Percentiles rank a stretch among this genome's conserved stretches.
Conservation (phyloP, 1,139 yeast genomes). For the Magnusiomyces magnusii region DNA sequence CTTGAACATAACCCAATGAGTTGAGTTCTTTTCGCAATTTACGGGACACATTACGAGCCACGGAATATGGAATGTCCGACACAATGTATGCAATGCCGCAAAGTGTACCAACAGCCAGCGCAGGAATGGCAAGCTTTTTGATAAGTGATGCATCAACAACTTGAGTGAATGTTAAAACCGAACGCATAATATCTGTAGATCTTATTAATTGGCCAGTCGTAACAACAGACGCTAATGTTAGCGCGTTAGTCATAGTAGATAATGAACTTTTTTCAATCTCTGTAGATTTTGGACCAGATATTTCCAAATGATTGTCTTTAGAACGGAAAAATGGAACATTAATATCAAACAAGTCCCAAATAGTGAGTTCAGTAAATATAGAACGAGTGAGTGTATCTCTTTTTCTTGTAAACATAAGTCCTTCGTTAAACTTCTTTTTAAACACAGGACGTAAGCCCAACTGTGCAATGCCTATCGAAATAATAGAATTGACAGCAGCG, state of each 20-base stretch:
- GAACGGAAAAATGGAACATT: conserved; percentile 21
- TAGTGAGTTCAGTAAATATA: conserved; percentile 50
- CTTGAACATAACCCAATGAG: conserved; percentile 66
- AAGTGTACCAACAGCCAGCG: conserved; percentile 46
- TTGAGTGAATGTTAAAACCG: conserved; percentile 26
- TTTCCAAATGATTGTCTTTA: not conserved
- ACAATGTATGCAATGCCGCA: conserved; percentile 60
- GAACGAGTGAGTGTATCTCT: conserved; percentile 56
- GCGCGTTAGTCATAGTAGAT: conserved; percentile 34
- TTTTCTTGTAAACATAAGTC: conserved; percentile 74
- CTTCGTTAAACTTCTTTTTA: conserved; percentile 64
- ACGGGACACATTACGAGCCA: conserved; percentile 72
- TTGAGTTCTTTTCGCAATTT: conserved; percentile 58
- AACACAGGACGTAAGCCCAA: conserved; percentile 45
- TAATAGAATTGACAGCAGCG: conserved; percentile 54
- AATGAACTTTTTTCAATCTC: conserved; percentile 19
- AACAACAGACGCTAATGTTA: conserved; percentile 35
- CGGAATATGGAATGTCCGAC: conserved; percentile 79
- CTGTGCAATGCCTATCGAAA: conserved; percentile 43
- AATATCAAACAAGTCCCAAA: conserved; percentile 64
- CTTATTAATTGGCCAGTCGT: conserved; percentile 32
- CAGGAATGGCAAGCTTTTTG: conserved; percentile 40
- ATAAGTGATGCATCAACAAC: conserved; percentile 20
- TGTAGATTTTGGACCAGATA: conserved; percentile 33
- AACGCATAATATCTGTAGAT: conserved; percentile 24